Conservation (phyloP, 164 flowering plant species). For the Sextonia rubra region DNA sequence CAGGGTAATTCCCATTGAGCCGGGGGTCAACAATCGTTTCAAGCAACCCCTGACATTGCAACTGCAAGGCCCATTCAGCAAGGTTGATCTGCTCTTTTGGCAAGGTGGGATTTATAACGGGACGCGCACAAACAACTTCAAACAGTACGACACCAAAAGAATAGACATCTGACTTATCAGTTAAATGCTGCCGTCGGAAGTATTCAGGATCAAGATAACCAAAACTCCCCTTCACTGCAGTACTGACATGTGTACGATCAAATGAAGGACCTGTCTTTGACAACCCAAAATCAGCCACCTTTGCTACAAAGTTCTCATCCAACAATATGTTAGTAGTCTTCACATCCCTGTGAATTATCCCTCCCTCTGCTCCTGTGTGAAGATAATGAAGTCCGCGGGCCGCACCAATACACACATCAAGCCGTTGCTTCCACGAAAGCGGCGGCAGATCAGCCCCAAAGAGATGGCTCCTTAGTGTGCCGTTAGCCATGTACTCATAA, state of each 20-base stretch:
- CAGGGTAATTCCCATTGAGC: constrained; percentile 34
- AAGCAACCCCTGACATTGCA: constrained; percentile 48
- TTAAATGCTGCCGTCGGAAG: constrained; percentile 57
- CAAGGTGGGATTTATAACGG: constrained; percentile 60
- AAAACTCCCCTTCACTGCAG: constrained; percentile 76
- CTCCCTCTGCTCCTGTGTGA: constrained; percentile 64
- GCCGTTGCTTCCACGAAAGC: constrained; percentile 59
- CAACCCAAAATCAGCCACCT: constrained; percentile 71
- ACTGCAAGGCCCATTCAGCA: constrained; percentile 67
- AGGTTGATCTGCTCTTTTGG: constrained; percentile 70
- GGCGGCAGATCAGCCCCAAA: constrained; percentile 53
- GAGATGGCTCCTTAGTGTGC: constrained; percentile 66
- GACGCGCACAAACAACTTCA: constrained; percentile 67
- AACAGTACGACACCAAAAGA: constrained; percentile 72
- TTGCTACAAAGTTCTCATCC: constrained; percentile 60
- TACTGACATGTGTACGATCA: constrained; percentile 72
- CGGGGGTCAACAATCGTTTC: constrained; percentile 49
- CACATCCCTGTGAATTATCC: constrained; percentile 69
- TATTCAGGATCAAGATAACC: constrained; percentile 82
- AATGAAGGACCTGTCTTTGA: constrained; percentile 61
- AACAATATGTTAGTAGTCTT: constrained; percentile 70
- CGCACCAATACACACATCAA: constrained; percentile 63
- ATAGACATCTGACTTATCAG: constrained; percentile 71
- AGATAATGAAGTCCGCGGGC: constrained; percentile 81
- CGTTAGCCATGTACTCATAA: constrained; percentile 75